Percentiles rank a stretch among this genome's conserved stretches.
Conservation (phyloP, 164 flowering plant species). For the Aristolochia fimbriata region DNA sequence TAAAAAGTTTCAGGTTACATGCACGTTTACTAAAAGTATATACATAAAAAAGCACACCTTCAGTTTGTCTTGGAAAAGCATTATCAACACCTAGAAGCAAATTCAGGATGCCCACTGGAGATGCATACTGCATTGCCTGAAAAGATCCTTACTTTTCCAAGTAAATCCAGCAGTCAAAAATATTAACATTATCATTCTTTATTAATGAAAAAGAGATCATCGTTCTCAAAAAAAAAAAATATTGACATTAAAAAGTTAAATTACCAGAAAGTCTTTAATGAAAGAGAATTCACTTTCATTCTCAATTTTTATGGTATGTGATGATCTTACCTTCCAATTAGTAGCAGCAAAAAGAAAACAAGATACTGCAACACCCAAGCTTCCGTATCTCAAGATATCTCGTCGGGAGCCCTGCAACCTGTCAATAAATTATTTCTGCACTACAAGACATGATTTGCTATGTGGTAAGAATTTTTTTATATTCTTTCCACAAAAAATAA, state of each 20-base stretch:
- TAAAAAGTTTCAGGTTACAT: neutral
- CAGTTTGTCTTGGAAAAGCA: constrained; percentile 36
- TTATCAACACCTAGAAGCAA: constrained; percentile 46
- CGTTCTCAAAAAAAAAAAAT: too few relatives aligned
- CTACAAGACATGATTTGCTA: constrained; percentile 18
- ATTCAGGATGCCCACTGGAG: constrained; percentile 83
- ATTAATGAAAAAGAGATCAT: too few relatives aligned
- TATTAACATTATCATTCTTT: too few relatives aligned
- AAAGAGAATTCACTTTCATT: too few relatives aligned
- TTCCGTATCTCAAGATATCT: constrained; percentile 76
- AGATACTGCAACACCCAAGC: constrained; percentile 67
- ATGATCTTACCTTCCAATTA: constrained; percentile 70
- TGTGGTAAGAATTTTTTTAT: too few relatives aligned
- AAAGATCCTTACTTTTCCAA: constrained; percentile 8
- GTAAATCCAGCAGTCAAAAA: neutral
- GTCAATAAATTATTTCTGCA: constrained; percentile 58
- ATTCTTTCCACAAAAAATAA: too few relatives aligned
- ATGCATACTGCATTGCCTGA: constrained; percentile 97
- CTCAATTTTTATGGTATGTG: too few relatives aligned
- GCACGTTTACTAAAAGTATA: too few relatives aligned
- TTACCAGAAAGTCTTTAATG: too few relatives aligned
- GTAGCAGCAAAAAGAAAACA: constrained; percentile 49
- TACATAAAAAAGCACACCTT: too few relatives aligned
- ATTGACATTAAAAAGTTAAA: too few relatives aligned
- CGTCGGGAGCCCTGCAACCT: constrained; percentile 94